Base-by-base conservation (phyloP, 345 rosid species). In the Bretschneidera sinensis region DNA sequence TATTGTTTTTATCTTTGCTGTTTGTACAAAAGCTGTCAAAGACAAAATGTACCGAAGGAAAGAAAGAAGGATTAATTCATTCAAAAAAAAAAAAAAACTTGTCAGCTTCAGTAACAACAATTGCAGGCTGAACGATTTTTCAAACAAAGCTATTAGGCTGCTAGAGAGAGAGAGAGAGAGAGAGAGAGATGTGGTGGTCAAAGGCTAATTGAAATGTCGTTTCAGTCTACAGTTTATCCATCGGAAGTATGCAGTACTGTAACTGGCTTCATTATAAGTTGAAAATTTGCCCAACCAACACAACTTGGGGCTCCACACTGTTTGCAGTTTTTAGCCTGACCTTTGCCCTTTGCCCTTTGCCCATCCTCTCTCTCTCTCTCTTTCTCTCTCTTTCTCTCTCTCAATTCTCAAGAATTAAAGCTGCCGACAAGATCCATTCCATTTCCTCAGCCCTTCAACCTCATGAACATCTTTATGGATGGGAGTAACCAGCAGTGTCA, bases 221-320 rank as follows among this genome's bases (percentile, higher is more conserved):
- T 68, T 83, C 89, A 68, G 48, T 67, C 65, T 62, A 83, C 84
- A 81, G 89, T 78, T 55, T 7, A 68, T 43, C 73, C 68, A 65
- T 65, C 75, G 62, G 72, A 60, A 59, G 61, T 47, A 21, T 59
- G n/a, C 39, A 50, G 50, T 39, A 70, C 77, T 65, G 77, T 73
- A 22, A 68, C 56, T 55, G 66, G 74, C 71, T 67, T 48, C 76
- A 64, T 65, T 48, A 11, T 61, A 22, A 59, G 78, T 67, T 74
- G 74, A 71, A 71, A 55, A 24, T 71, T 77, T 74, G 59, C 71
- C 73, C 74, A 67, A 68, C 71, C 73, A 71, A 0, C 56, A 24
- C 13, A 28, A 49, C 39, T 64, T 62, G 11, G 66, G 73, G 71
- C 79, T 72, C 71, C 85, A 65, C 77, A 13, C 66, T 24, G n/a